Percentiles rank a stretch among this genome's conserved stretches.
phyloP scores from a whole-genome alignment of 73 alveolate species.

The Paramecium pentaurelia region DNA sequence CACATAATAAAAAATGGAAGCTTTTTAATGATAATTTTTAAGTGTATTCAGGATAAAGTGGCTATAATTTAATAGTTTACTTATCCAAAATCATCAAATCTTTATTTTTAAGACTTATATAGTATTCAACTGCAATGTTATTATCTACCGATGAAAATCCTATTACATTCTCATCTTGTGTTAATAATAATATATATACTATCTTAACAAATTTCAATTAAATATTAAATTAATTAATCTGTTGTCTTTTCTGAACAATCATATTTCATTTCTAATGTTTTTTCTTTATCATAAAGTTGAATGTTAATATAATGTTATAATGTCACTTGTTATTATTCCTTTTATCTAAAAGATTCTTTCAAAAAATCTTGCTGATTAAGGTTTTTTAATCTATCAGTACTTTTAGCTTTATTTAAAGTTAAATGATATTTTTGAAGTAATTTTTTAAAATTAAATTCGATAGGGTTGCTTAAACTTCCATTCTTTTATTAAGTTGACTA shows the following conservation, averaged over 20 bases:
- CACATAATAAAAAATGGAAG: neutral
- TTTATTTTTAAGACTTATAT: neutral
- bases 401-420: neutral
- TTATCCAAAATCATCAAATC: neutral
- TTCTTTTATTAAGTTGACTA: neutral
- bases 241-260: neutral
- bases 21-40: neutral
- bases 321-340: neutral
- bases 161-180: neutral
- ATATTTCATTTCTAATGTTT: neutral
- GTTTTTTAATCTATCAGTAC: neutral
- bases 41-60: neutral
- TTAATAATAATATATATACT: neutral
- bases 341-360: neutral
- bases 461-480: neutral
- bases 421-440: neutral
- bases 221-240: neutral
- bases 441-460: constrained; percentile 39
- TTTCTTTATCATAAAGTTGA: neutral
- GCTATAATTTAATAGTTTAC: constrained; percentile 4
- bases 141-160: constrained; percentile 18
- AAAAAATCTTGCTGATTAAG: neutral
- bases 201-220: neutral
- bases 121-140: constrained; percentile 1
- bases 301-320: neutral